Base-by-base conservation (phyloP, 2,329 filamentous ascomycete genomes). In the Aureobasidium sp. region DNA sequence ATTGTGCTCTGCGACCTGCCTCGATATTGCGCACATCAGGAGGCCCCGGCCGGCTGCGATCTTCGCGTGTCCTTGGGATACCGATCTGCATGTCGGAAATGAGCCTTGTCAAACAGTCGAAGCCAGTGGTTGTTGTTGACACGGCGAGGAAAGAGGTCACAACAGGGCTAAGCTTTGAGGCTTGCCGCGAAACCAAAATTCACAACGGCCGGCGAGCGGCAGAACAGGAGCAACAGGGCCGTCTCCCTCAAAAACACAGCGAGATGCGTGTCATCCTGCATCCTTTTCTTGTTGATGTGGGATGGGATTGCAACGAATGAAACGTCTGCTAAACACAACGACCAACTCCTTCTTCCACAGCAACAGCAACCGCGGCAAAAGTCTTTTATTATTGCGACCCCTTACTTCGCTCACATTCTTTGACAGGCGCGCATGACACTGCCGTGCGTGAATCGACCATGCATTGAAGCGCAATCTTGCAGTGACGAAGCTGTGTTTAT, bases 21-120 rank as follows among this genome's bases (percentile, higher is more conserved):
- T 57, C n/a, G 14, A 36, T 12, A n/a, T 36, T 34, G 17, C n/a
- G 53, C 53, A 57, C 14, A 45, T 57, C 53, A 36, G 41, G 53
- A n/a, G 15, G 22, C 29, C 36, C 20, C 12, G 17, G 27, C 25
- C 49, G 22, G 22, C 25, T 17, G 12, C 17, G 39, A 45, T 57
- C 53, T 36, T 34, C 39, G n/a, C 11, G 39, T 57, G 34, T 45
- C 45, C 55, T 47, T 44, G 55, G 41, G 31, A 51, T 42, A 49
- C 8, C 57, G 57, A 60, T 60, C 57, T 49, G 57, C 57, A 51
- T 51, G 31, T 36, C 45, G 57, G 57, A 60, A 60, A 60, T 60
- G 44, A 51, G 57, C 12, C 25, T 42, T 60, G 57, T 49, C 57
- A 47, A 58, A 60, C 57, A 60, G 41, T 60, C 45, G 22, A 39